Evolutionary conservation across 305 asterid species (phyloP), one percentile per base, ranked within the genome.

Genomic region (Fraxinus floribunda): DNA sequence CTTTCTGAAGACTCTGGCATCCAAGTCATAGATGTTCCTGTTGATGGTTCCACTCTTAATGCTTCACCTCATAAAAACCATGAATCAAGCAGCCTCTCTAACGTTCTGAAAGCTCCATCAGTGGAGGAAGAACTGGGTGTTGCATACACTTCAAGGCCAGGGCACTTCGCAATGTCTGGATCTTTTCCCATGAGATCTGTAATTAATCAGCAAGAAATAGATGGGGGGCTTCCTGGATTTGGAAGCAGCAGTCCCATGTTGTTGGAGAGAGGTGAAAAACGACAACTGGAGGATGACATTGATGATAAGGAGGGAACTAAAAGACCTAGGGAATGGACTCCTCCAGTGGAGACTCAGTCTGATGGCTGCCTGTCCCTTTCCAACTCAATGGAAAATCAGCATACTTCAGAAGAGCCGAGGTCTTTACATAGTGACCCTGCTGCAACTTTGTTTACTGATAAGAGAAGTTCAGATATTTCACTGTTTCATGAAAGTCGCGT

Each of bases 261-360:
- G 68, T 79, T 46, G 83, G 93, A 88, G 55, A 88, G 87, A 81
- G 92, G 92, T 83, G 91, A 88, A 86, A 96, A 96, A 82, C 89
- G 98, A 78, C 80, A 81, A 84, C 77, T 88, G 57, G 92, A 91
- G 77, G 88, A 87, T 62, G 77, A 81, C 76, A 84, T 81, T 82
- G 90, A 86, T 84, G 82, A 66, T 76, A 83, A 82, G 86, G 90
- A 85, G 41, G 91, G 79, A 80, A 84, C 80, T 71, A 96, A 93
- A 87, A 93, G 79, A 82, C 93, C 88, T 80, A 93, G 89, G 90
- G 92, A 89, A 83, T 88, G 90, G 88, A 82, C 86, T 88, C 84
- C 94, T 76, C 26, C 75, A 41, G 80, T 77, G 80, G 89, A 87
- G 76, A 80, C 85, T 81, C 87, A 81, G 72, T 80, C 91, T 76